phyloP scores from a whole-genome alignment of 1,139 yeast species.

The Yamadazyma dushanensis region DNA sequence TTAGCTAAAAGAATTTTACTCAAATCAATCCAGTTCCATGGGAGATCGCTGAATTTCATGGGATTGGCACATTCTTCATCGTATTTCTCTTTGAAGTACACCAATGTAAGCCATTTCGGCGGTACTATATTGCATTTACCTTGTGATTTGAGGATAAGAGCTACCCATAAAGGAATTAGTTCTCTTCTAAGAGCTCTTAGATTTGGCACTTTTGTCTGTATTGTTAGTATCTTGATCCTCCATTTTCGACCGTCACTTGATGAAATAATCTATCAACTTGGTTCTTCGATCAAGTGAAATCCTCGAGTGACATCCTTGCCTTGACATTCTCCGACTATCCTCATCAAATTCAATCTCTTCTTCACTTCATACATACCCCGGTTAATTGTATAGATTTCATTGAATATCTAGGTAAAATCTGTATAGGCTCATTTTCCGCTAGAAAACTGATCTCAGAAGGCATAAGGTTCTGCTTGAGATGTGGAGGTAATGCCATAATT shows the following conservation, averaged over 20 bases:
- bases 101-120: conserved; percentile 80
- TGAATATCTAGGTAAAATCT: conserved; percentile 73
- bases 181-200: conserved; percentile 70
- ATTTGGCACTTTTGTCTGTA: conserved; percentile 43
- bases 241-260: no score
- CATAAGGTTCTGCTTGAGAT: conserved; percentile 56
- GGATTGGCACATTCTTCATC: conserved; percentile 66
- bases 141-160: conserved; percentile 78
- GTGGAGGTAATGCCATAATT: conserved; percentile 64
- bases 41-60: conserved; percentile 66
- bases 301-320: no score
- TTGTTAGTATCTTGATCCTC: conserved; percentile 14
- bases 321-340: no score
- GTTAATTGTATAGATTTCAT: conserved; percentile 64
- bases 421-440: conserved; percentile 76
- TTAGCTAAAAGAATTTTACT: conserved; percentile 64
- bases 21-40: conserved; percentile 86
- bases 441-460: conserved; percentile 81
- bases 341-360: no score
- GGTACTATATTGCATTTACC: conserved; percentile 82
- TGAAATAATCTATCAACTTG: no score
- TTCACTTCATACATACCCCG: conserved; percentile 43
- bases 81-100: conserved; percentile 55
- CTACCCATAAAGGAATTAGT: conserved; percentile 85
- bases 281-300: no score